Conservation (phyloP, 2,329 filamentous ascomycete species). For the Stachybotrys echinatus region DNA sequence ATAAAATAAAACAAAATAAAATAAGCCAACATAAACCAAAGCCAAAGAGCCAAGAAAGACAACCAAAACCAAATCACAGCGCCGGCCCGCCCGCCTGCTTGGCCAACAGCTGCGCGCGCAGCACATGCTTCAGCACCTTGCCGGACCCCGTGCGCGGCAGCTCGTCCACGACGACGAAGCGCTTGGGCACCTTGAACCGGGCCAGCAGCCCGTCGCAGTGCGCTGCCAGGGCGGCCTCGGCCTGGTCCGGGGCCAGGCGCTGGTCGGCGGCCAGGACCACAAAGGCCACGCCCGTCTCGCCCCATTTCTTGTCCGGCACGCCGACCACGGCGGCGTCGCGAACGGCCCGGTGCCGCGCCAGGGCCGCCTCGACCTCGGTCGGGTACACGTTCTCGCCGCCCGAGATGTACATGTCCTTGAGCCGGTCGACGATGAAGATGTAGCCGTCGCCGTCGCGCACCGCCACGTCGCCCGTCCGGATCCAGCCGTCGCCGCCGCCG, state of each 20-base stretch:
- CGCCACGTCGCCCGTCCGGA: background rate
- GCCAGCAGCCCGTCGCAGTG: background rate
- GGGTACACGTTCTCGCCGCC: background rate
- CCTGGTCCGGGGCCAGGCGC: background rate
- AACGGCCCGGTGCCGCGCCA: background rate
- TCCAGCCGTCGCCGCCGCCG: background rate
- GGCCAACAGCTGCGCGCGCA: background rate
- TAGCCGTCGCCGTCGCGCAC: background rate
- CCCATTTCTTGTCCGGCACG: background rate
- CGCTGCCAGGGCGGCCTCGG: background rate
- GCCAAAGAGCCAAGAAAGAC: too few species aligned
- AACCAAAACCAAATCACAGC: too few species aligned
- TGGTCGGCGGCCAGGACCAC: background rate
- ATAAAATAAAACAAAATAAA: too few species aligned
- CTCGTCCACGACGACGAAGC: background rate
- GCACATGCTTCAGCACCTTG: background rate
- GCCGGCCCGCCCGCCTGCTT: background rate
- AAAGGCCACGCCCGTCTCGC: background rate
- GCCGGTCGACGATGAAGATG: background rate
- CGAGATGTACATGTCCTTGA: background rate
- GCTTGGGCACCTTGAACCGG: background rate
- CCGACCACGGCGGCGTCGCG: background rate
- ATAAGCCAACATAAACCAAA: too few species aligned
- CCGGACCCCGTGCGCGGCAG: background rate
- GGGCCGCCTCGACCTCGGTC: background rate